phyloP scores from a whole-genome alignment of 768 basidiomycete species.

The Pholiota molesta region DNA sequence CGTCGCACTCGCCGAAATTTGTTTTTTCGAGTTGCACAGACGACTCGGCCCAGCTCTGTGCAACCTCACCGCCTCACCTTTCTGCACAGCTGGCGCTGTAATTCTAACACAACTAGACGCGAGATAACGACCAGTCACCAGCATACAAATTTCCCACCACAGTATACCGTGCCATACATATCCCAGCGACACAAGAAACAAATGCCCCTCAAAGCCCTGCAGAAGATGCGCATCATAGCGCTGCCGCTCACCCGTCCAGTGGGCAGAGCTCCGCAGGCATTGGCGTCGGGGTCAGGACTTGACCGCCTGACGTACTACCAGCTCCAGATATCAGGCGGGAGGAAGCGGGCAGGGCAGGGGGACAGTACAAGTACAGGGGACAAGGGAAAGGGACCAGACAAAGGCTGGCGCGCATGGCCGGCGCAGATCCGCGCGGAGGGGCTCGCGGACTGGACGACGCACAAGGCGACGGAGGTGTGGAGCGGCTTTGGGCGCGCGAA shows the following conservation, averaged over 20 bases:
- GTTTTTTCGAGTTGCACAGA: no score
- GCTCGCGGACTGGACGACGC: conserved; percentile 47
- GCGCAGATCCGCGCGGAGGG: conserved; percentile 39
- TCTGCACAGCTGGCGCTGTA: background rate
- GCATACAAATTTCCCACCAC: background rate
- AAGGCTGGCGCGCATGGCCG: conserved; percentile 11
- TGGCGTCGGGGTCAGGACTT: conserved; percentile 11
- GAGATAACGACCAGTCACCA: background rate
- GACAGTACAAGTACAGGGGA: conserved; percentile 29
- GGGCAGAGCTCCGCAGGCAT: background rate
- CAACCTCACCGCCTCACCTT: no score
- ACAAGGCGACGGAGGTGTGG: conserved; percentile 63
- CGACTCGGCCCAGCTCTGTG: no score
- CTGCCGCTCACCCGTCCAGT: conserved; percentile 44
- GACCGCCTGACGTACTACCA: conserved; percentile 44
- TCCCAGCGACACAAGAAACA: background rate
- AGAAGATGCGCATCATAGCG: conserved; percentile 46
- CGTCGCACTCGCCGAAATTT: no score
- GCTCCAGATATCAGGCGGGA: conserved; percentile 38
- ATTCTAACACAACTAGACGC: background rate
- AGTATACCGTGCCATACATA: background rate
- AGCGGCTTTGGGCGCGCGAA: conserved; percentile 68
- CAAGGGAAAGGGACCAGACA: background rate
- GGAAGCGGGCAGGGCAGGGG: conserved; percentile 12
- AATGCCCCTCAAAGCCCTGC: conserved; percentile 21